Conservation (phyloP, 306 rosid genomes). For the Carpinus fangiana region DNA sequence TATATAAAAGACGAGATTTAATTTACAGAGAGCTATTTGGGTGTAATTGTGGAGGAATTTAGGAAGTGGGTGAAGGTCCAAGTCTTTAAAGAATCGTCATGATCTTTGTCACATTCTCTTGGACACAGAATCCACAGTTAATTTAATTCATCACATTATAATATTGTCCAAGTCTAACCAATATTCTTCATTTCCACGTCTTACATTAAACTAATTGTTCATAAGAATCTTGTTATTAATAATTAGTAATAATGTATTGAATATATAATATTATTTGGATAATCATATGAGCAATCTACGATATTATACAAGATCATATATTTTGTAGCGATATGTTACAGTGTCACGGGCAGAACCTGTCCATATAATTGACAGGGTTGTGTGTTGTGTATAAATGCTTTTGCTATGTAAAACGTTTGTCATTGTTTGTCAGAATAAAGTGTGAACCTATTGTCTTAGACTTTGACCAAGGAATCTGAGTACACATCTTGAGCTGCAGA, state of each 20-base stretch:
- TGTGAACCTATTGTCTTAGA: not conserved
- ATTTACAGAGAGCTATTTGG: not conserved
- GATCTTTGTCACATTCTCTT: slow-evolving; percentile 31
- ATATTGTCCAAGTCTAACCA: not conserved
- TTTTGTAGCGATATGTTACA: not conserved
- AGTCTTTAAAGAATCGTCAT: not conserved
- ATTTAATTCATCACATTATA: not conserved
- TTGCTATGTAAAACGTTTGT: not conserved
- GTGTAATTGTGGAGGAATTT: not conserved
- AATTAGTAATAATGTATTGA: not conserved
- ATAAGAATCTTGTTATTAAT: not conserved
- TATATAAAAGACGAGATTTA: not conserved
- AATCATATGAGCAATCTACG: not conserved
- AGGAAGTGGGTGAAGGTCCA: not conserved
- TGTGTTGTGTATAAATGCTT: not conserved
- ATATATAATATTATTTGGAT: not conserved
- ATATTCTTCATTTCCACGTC: not conserved
- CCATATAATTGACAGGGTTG: not conserved
- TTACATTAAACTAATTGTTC: not conserved
- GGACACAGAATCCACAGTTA: slow-evolving; percentile 31
- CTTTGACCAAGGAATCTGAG: not conserved
- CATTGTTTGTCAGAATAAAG: not conserved
- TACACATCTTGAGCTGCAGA: not conserved
- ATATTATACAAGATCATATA: not conserved
- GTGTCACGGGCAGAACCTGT: slow-evolving; percentile 2